Evolutionary conservation across 768 basidiomycete genomes (phyloP).

Genomic region (Rhodosporidiobolus odoratus): DNA sequence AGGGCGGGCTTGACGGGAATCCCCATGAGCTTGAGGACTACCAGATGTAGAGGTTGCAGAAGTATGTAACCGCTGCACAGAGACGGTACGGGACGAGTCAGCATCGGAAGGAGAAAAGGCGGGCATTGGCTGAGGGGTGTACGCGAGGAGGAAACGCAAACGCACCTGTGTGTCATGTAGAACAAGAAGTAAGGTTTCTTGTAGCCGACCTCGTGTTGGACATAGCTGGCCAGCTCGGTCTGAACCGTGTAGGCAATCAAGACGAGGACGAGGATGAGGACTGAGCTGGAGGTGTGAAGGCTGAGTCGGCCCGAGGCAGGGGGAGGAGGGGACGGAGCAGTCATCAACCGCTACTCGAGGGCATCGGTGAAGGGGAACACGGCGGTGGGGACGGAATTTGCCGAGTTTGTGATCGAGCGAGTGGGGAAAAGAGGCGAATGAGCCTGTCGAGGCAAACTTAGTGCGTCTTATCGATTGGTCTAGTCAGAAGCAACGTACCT

Average conservation of each 20-base stretch:
- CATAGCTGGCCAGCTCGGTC: constrained; percentile 54
- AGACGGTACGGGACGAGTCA: neutral
- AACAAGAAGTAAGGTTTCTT: constrained; percentile 72
- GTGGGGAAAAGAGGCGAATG: no score
- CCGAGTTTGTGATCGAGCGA: no score
- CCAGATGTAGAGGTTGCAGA: constrained; percentile 75
- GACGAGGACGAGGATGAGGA: constrained; percentile 29
- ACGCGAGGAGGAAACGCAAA: neutral
- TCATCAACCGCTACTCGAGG: neutral
- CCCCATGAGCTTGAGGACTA: constrained; percentile 57
- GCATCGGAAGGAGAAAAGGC: neutral
- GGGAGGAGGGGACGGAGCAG: neutral
- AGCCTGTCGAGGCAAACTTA: no score
- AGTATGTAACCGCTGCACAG: constrained; percentile 54
- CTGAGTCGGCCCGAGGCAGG: neutral
- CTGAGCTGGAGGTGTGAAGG: neutral
- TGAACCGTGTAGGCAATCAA: constrained; percentile 64
- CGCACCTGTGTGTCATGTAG: constrained; percentile 72
- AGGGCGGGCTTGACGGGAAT: constrained; percentile 55
- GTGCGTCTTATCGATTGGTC: no score
- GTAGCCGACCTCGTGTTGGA: constrained; percentile 70
- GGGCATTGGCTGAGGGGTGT: neutral
- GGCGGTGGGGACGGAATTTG: no score
- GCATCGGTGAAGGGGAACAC: no score
- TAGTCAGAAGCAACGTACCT: no score